Evolutionary conservation across 2,329 filamentous ascomycete species (phyloP).

Genomic region (Knufia fluminis): DNA sequence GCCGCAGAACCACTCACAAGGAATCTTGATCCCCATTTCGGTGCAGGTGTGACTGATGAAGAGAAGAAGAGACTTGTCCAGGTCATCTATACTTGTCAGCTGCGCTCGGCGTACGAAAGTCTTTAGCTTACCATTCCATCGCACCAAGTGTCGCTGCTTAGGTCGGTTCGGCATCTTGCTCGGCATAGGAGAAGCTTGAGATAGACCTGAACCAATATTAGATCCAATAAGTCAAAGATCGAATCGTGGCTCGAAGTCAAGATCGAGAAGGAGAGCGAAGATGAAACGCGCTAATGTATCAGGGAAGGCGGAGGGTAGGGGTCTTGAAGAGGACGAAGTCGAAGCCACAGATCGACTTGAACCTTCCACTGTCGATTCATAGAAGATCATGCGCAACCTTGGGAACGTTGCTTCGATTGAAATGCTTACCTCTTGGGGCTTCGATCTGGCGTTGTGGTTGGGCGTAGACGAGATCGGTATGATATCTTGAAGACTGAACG

Average conservation of each 20-base stretch:
- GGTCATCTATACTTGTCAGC: constrained; percentile 29
- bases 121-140: constrained; percentile 35
- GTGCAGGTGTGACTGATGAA: constrained; percentile 35
- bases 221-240: background rate
- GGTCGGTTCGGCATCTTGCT: background rate
- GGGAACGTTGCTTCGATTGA: background rate
- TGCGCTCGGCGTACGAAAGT: background rate
- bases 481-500: no score
- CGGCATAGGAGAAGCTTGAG: background rate
- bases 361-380: background rate
- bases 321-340: background rate
- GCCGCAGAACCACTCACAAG: constrained; percentile 26
- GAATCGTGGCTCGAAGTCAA: background rate
- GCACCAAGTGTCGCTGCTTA: constrained; percentile 26
- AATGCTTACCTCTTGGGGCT: background rate
- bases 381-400: background rate
- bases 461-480: no score
- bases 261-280: background rate
- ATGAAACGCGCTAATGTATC: constrained; percentile 1
- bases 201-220: background rate
- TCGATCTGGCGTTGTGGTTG: background rate
- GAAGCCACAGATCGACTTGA: background rate
- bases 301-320: background rate
- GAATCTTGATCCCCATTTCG: constrained; percentile 30
- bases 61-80: constrained; percentile 36